Evolutionary conservation across 257 asterid species (phyloP).

Genomic region (Misopates orontium): DNA sequence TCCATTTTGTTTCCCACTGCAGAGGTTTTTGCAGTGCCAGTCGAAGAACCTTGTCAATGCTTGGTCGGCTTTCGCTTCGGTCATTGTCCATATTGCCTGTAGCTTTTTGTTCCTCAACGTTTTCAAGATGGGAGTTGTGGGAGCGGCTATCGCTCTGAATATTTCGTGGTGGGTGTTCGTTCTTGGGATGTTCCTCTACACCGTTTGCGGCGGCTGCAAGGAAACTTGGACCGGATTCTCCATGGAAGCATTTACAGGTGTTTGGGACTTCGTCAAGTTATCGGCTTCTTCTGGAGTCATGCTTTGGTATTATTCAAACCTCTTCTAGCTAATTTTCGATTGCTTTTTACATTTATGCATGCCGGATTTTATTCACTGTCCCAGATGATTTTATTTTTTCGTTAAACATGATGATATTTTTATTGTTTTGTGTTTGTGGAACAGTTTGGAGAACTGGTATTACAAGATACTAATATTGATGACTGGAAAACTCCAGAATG

Average conservation of each 20-base stretch:
- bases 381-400: too few species aligned
- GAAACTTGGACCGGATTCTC: constrained; percentile 78
- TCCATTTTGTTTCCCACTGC: constrained; percentile 36
- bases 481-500: constrained; percentile 65
- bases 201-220: constrained; percentile 73
- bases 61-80: constrained; percentile 37
- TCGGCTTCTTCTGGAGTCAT: constrained; percentile 90
- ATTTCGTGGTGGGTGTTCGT: constrained; percentile 65
- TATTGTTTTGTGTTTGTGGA: neutral
- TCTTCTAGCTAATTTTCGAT: neutral
- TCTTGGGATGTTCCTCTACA: constrained; percentile 47
- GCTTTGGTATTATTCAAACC: constrained; percentile 53
- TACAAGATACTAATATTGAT: constrained; percentile 55
- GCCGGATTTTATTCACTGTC: too few species aligned
- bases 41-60: constrained; percentile 51
- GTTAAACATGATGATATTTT: neutral
- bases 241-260: constrained; percentile 67
- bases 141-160: constrained; percentile 54
- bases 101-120: constrained; percentile 60
- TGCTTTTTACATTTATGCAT: too few species aligned
- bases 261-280: constrained; percentile 80
- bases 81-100: constrained; percentile 41
- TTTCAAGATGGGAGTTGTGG: constrained; percentile 54
- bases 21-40: constrained; percentile 56
- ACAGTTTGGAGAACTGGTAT: constrained; percentile 77